Conservation (phyloP, 2,329 filamentous ascomycete genomes). For the Alternaria sp. region DNA sequence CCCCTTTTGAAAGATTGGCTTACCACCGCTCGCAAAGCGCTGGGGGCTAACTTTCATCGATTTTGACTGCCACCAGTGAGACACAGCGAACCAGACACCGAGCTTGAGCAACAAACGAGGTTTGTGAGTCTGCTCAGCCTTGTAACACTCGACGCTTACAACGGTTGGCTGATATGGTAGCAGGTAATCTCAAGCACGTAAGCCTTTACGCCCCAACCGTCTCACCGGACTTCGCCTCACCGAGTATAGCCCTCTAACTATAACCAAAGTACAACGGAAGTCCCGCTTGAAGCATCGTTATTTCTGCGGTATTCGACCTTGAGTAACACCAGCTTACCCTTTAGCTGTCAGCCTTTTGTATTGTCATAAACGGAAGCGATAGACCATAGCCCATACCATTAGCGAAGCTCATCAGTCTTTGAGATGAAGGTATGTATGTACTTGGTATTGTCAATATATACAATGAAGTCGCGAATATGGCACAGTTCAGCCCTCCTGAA, state of each 20-base stretch:
- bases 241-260: neutral
- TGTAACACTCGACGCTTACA: neutral
- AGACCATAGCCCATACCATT: neutral
- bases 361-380: neutral
- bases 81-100: neutral
- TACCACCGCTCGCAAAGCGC: neutral
- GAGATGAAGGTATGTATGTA: neutral
- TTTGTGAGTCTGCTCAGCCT: neutral
- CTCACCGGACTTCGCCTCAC: neutral
- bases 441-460: constrained; percentile 3
- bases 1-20: constrained; percentile 2
- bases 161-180: neutral
- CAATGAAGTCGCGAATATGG: neutral
- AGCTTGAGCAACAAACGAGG: neutral
- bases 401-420: too few relatives aligned
- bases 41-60: neutral
- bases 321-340: neutral
- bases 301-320: neutral
- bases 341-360: neutral
- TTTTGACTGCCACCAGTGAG: neutral
- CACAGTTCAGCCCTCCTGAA: fast-evolving
- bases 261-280: neutral
- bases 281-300: neutral
- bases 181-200: neutral
- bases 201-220: neutral